Conservation (phyloP, 495 filamentous ascomycete genomes). For the Talaromyces liani region DNA sequence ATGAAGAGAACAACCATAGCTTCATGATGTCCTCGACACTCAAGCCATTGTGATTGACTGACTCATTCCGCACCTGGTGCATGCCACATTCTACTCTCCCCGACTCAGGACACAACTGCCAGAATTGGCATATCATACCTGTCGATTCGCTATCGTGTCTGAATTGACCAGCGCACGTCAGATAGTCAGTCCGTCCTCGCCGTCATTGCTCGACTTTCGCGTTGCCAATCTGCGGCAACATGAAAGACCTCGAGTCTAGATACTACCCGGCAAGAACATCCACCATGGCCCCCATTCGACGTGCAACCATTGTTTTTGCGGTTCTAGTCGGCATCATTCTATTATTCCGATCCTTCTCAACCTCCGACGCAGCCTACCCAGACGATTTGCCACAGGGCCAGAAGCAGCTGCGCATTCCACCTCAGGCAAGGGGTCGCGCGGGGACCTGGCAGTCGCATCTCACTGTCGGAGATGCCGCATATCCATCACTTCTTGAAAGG, state of each 20-base stretch:
- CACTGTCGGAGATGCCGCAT: conserved; percentile 43
- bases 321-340: conserved; percentile 63
- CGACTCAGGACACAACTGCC: not conserved
- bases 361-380: conserved; percentile 13
- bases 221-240: not conserved
- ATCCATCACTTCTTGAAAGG: conserved; percentile 69
- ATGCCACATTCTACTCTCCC: not conserved
- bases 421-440: conserved; percentile 18
- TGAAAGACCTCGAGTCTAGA: not conserved
- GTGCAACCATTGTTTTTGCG: conserved; percentile 60
- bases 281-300: conserved; percentile 61
- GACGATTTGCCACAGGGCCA: conserved; percentile 11
- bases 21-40: not conserved
- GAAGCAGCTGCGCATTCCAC: conserved; percentile 30
- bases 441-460: conserved; percentile 23
- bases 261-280: conserved; percentile 1
- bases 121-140: not conserved
- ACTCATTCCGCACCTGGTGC: not conserved
- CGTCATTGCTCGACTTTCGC: not conserved
- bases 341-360: conserved; percentile 59
- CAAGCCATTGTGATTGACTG: not conserved
- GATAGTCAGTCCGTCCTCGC: not conserved
- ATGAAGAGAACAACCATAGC: not conserved
- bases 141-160: not conserved
- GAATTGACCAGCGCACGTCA: not conserved